These are phyloP conservation scores for Penicillium janthinellum DNA, from an alignment of 2,329 filamentous ascomycete species.

Conservation along the genomic window DNA sequence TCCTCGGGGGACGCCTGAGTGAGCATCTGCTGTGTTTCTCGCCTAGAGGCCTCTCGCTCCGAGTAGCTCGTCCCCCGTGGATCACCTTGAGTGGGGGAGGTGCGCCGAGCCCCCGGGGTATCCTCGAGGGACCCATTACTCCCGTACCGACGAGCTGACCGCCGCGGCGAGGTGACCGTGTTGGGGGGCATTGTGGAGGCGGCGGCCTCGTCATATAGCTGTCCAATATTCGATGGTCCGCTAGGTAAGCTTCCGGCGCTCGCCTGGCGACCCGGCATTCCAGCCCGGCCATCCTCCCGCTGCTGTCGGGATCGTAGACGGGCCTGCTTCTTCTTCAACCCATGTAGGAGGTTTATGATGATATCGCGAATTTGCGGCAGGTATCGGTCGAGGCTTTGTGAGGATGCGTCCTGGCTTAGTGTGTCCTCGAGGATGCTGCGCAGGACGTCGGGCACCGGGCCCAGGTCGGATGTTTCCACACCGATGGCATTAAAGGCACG, in stretches of 20 bases:
- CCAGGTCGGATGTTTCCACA: slow-evolving; percentile 90
- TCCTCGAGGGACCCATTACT: slow-evolving; percentile 45
- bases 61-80: slow-evolving; percentile 34
- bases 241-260: slow-evolving; percentile 52
- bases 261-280: slow-evolving; percentile 43
- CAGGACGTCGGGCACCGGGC: slow-evolving; percentile 89
- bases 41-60: slow-evolving; percentile 43
- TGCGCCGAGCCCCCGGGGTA: slow-evolving; percentile 29
- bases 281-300: slow-evolving; percentile 49
- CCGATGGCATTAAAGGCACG: slow-evolving; percentile 96
- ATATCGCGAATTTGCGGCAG: slow-evolving; percentile 94
- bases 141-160: slow-evolving; percentile 39
- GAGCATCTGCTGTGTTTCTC: slow-evolving; percentile 41
- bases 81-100: slow-evolving; percentile 34
- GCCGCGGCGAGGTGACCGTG: slow-evolving; percentile 33
- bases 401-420: slow-evolving; percentile 91
- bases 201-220: slow-evolving; percentile 46
- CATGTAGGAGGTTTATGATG: slow-evolving; percentile 95
- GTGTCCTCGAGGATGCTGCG: slow-evolving; percentile 93
- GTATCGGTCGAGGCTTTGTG: slow-evolving; percentile 90
- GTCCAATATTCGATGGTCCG: slow-evolving; percentile 48
- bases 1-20: slow-evolving; percentile 65
- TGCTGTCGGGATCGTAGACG: slow-evolving; percentile 66
- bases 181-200: slow-evolving; percentile 22
- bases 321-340: slow-evolving; percentile 95